Conservation (phyloP, 768 basidiomycete species). For the Myochromella boudieri region DNA sequence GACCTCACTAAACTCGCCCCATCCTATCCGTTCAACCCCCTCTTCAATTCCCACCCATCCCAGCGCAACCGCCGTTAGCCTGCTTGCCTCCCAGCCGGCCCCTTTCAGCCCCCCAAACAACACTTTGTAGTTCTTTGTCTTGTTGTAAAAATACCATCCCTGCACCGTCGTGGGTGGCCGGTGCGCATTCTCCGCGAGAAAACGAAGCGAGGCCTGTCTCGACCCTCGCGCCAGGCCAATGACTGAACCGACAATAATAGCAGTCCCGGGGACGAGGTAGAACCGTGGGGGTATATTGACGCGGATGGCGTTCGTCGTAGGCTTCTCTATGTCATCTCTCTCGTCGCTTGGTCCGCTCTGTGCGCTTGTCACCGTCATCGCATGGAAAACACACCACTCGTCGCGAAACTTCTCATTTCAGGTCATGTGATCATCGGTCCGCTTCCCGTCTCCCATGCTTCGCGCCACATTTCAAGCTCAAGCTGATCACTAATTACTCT, state of each 20-base stretch:
- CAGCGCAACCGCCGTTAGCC: slow-evolving; percentile 39
- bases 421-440: slow-evolving; percentile 14
- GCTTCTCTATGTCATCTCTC: slow-evolving; percentile 14
- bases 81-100: slow-evolving; percentile 56
- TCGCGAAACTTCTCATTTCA: not conserved
- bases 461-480: not conserved
- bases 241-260: slow-evolving; percentile 58
- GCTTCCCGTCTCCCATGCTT: not conserved
- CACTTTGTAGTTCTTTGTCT: slow-evolving; percentile 91
- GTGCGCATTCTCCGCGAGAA: slow-evolving; percentile 92
- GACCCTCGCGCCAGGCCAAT: slow-evolving; percentile 77
- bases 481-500: too few relatives aligned
- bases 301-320: slow-evolving; percentile 11
- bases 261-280: slow-evolving; percentile 61
- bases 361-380: slow-evolving; percentile 10
- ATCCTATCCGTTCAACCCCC: slow-evolving; percentile 35
- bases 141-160: slow-evolving; percentile 96
- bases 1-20: slow-evolving; percentile 43
- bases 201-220: slow-evolving; percentile 69
- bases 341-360: slow-evolving; percentile 1
- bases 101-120: slow-evolving; percentile 71
- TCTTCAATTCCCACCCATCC: slow-evolving; percentile 48
- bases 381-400: not conserved
- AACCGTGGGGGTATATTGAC: slow-evolving; percentile 52
- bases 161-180: slow-evolving; percentile 79